Base-by-base conservation (phyloP, 768 basidiomycete species). In the Sutorius australiensis region DNA sequence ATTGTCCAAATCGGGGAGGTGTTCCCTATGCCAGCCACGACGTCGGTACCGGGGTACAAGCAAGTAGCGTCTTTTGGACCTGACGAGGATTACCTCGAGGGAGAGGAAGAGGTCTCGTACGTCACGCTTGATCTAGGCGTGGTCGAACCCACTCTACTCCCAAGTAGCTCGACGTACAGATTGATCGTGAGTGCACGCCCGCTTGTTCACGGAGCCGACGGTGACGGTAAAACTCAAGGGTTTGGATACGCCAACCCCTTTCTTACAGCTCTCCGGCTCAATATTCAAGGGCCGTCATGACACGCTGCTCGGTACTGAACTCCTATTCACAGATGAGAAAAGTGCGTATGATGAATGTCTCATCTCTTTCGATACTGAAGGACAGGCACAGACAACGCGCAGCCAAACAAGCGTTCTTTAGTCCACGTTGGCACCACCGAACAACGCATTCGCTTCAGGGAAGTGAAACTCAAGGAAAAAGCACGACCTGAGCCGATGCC, bases 211-310 rank as follows among this genome's bases (percentile, higher is more conserved):
- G 2, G 14, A 10, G 27, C 44, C 38, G 31, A 48, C 19, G 27
- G 40, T 37, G 2, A 50, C 32, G 17, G 11, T 16, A 19, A 36
- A 32, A 39, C 27, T 24, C 14, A 58, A 88, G 90, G 89, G 89
- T 1, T 66, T 92, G 21, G 88, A 92, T 62, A 87, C 87, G 0
- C 80, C 87, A 0, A 85, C 81, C 0, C 89, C 90, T 0, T 89
- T 82, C 58, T 67, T 92, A 19, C 90, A 92, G 58, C 74, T 92
- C 1, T 83, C 85, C 5, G 88, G 89, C 2, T 85, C 86, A 1
- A 75, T 89, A 17, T 76, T 91, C 56, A 83, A 83, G 66, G 90
- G 90, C 0, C 71, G 75, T 34, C 83, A 90, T 54, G 81, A 87
- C 51, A 63, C 73, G 16, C 74, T 92, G 4, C 71, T 92, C 3